Evolutionary conservation across 495 filamentous ascomycete genomes (phyloP), one percentile per base, ranked within the genome.

Genomic region (Durotheca rogersii): DNA sequence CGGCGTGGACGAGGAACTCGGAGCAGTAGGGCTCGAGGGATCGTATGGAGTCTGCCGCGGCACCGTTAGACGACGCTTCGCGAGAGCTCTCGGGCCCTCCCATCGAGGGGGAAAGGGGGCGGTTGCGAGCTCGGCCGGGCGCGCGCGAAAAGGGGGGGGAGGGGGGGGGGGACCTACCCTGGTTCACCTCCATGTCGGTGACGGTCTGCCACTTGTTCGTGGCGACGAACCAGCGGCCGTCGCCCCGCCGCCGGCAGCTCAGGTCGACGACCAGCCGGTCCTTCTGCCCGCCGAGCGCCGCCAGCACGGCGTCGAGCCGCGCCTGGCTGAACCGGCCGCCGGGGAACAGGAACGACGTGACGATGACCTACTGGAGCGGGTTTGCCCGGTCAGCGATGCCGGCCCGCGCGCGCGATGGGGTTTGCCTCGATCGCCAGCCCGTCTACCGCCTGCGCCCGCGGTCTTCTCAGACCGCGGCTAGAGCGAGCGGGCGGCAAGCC

Each of bases 181-280:
- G 72, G 60, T 82, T 89, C 46, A 97, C 82, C 61, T 96, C 92
- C 84, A 94, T 90, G 64, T 95, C 88, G 1, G 93, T 97, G 48
- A 97, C 83, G 3, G 88, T 92, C 73, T 96, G 92, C 93, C 93
- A 98, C 68, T 94, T 92, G 66, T 97, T 86, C 89, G 93, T 98
- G 31, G 93, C 92, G 20, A 98, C 92, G 51, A 89, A 85, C 91
- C 93, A 98, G 38, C 55, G 79, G 9, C 80, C 79, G 10, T 81
- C 73, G 12, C 78, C 88, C 47, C 82, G 81, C 34, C 81, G 72
- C 33, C 93, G 81, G 61, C 93, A 98, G 63, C 88, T 94, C 14
- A 98, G 78, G 68, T 98, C 93, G 64, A 98, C 88, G 47, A 98
- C 93, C 38, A 98, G 78, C 68, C 89, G 91, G 40, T 76, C 74